phyloP scores from a whole-genome alignment of 768 basidiomycete genomes.

The Boletus edulis region DNA sequence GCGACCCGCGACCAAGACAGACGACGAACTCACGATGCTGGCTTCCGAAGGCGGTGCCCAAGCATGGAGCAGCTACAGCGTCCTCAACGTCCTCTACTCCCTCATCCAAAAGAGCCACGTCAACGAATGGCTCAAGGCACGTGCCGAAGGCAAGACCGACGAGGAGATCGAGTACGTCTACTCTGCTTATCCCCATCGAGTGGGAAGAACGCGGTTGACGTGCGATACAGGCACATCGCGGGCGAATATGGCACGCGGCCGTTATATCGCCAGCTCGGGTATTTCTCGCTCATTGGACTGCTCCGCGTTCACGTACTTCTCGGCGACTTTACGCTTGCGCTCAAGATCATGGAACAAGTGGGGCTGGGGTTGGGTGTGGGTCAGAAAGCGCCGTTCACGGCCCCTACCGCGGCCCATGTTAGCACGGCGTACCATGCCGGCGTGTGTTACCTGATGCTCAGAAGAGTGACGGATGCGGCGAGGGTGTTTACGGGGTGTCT shows the following conservation, averaged over 20 bases:
- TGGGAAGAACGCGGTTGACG: not conserved
- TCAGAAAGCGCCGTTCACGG: slow-evolving; percentile 90
- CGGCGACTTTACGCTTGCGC: slow-evolving; percentile 91
- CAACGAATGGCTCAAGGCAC: slow-evolving; percentile 87
- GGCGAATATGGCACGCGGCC: slow-evolving; percentile 91
- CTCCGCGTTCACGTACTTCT: slow-evolving; percentile 94
- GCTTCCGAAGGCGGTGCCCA: slow-evolving; percentile 71
- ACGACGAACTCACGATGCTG: slow-evolving; percentile 84
- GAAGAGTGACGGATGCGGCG: slow-evolving; percentile 93
- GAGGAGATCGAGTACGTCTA: slow-evolving; percentile 80
- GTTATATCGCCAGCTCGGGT: slow-evolving; percentile 92
- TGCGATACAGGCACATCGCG: slow-evolving; percentile 62
- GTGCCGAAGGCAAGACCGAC: slow-evolving; percentile 71
- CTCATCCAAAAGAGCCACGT: slow-evolving; percentile 96
- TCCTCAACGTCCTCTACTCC: slow-evolving; percentile 97
- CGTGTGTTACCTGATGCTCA: slow-evolving; percentile 94
- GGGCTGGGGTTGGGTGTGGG: slow-evolving; percentile 89
- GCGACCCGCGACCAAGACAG: slow-evolving; percentile 79
- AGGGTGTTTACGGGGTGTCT: slow-evolving; percentile 89
- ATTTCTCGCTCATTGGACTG: slow-evolving; percentile 94
- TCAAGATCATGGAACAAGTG: slow-evolving; percentile 93
- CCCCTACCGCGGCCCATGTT: slow-evolving; percentile 96
- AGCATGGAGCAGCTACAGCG: slow-evolving; percentile 98
- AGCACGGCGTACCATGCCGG: slow-evolving; percentile 95
- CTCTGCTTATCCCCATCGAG: not conserved